Conservation (phyloP, 2,329 filamentous ascomycete species). For the Fusarium sp. region DNA sequence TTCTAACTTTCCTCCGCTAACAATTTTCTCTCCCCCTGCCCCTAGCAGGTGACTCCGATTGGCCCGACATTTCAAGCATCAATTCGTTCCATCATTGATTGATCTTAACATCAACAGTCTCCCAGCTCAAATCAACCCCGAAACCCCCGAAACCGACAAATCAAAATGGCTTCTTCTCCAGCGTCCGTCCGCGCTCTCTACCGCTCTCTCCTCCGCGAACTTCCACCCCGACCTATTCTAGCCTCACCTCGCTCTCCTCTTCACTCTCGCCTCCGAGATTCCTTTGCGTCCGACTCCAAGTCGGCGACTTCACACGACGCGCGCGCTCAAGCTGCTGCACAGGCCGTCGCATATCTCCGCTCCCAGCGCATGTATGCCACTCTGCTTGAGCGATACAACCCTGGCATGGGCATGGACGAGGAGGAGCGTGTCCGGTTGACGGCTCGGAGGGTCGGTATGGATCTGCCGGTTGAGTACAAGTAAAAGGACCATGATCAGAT, state of each 20-base stretch:
- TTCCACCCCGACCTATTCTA: constrained; percentile 74
- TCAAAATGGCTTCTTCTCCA: constrained; percentile 51
- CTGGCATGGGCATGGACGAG: constrained; percentile 85
- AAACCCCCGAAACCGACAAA: background rate
- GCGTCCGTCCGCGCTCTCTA: constrained; percentile 78
- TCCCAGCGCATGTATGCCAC: constrained; percentile 87
- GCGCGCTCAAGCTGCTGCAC: constrained; percentile 63
- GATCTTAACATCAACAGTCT: background rate
- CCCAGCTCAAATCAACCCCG: background rate
- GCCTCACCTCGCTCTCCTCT: constrained; percentile 65
- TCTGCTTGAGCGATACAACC: constrained; percentile 91
- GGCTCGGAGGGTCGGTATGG: constrained; percentile 88
- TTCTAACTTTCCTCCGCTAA: constrained; percentile 11
- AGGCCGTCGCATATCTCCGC: constrained; percentile 80
- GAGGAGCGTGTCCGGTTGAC: constrained; percentile 86
- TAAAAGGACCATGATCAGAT: background rate
- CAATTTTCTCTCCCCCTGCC: constrained; percentile 27
- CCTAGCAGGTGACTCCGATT: constrained; percentile 26
- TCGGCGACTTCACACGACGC: constrained; percentile 55
- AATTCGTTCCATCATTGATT: constrained; percentile 23
- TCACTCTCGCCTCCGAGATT: constrained; percentile 46
- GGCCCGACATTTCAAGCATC: constrained; percentile 22
- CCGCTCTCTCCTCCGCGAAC: constrained; percentile 86
- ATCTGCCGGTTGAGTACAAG: constrained; percentile 74
- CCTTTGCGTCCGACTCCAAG: constrained; percentile 58